Base-by-base conservation (phyloP, 2,329 filamentous ascomycete genomes). In the Colletotrichum sp. region DNA sequence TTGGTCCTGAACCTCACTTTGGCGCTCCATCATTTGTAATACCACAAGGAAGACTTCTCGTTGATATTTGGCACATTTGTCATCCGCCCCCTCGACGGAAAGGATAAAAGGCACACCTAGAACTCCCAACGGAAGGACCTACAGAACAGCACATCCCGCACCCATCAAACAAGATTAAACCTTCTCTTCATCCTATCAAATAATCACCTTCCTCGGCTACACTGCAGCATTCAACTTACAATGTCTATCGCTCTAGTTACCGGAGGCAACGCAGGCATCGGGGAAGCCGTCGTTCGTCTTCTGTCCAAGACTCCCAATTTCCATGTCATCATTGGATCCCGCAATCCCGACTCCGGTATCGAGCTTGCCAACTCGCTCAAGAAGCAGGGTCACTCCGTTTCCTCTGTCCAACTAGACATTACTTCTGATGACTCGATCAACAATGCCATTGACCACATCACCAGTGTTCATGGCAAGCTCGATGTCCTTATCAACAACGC, bases 401-500 rank as follows among this genome's bases (percentile, higher is more conserved):
- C 80, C 3, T 70, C 80, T 4, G 67, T 83, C 2, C 71, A 81
- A 13, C 75, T 84, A 1, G 81, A 84, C 3, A 71, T 84, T 15
- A 77, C 21, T 1, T 83, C 81, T 1, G 74, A 82, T 2, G 68
- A 75, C 0, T 85, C 84, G 1, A 81, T 85, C 60, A 30, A 68
- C 2, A 77, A 78, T 0, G 82, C 83, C 0, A 63, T 80, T n/a
- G 28, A 71, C 3, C 59, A 69, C 16, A 81, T 85, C 16, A 44
- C 76, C 0, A 49, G 76, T 1, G 72, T 69, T 0, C 79, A 78
- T 63, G 82, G 82, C n/a, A 77, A 79, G 9, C 81, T 85, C 4
- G 83, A 85, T 66, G 81, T 84, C 9, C 83, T 85, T 4, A 62
- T 85, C 78, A 84, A 85, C 78, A 85, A 85, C 36, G 84, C 84